phyloP scores from a whole-genome alignment of 495 filamentous ascomycete species.

The Penicillium antarcticum region DNA sequence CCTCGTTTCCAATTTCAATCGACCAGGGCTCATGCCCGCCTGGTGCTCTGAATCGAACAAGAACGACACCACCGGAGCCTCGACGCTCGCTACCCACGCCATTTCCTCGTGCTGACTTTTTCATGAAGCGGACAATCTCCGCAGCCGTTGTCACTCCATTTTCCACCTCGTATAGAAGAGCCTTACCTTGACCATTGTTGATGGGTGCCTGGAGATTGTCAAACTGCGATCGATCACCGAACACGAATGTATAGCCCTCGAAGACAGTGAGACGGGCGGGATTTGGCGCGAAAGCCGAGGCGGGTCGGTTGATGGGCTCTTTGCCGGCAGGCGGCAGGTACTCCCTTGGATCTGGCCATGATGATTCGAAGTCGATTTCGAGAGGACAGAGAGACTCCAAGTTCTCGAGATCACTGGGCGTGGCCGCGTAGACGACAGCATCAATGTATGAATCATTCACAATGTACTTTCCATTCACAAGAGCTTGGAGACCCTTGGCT shows the following conservation, averaged over 20 bases:
- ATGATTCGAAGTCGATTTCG: slow-evolving; percentile 78
- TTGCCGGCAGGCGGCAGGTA: slow-evolving; percentile 72
- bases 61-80: slow-evolving; percentile 66
- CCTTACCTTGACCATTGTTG: slow-evolving; percentile 78
- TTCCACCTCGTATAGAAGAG: slow-evolving; percentile 59
- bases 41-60: slow-evolving; percentile 72
- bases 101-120: slow-evolving; percentile 68
- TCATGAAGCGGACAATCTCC: slow-evolving; percentile 77
- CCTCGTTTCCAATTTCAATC: slow-evolving; percentile 58
- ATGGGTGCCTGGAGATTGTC: slow-evolving; percentile 71
- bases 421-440: slow-evolving; percentile 66
- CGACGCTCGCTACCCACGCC: slow-evolving; percentile 59
- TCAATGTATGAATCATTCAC: slow-evolving; percentile 75
- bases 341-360: slow-evolving; percentile 72
- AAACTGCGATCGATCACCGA: slow-evolving; percentile 76
- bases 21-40: slow-evolving; percentile 65
- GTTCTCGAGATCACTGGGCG: slow-evolving; percentile 50
- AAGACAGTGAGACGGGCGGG: slow-evolving; percentile 66
- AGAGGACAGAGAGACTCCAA: slow-evolving; percentile 56
- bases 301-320: slow-evolving; percentile 63
- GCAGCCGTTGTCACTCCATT: slow-evolving; percentile 66
- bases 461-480: slow-evolving; percentile 78
- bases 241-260: slow-evolving; percentile 84
- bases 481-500: slow-evolving; percentile 78
- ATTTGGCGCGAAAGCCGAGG: slow-evolving; percentile 67